Percentiles rank a stretch among this genome's conserved stretches.
phyloP scores from a whole-genome alignment of 2,329 filamentous ascomycete species.

The Aureobasidium sp. region DNA sequence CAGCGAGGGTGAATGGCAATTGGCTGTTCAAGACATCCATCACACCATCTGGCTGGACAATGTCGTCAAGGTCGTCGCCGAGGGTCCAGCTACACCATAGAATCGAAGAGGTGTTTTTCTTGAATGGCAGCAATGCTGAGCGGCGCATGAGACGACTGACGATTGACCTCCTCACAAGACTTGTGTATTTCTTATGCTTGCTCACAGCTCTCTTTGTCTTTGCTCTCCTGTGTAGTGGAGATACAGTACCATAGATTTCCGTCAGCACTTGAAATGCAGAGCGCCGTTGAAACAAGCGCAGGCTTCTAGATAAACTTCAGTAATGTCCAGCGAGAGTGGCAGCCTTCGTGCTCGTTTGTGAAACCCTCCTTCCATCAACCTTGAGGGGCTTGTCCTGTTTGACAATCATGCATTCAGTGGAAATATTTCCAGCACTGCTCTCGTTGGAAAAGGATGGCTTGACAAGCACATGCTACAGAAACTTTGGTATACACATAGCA shows the following conservation, averaged over 20 bases:
- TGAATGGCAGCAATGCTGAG: no score
- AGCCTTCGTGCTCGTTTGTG: background rate
- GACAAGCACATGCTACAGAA: no score
- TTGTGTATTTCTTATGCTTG: background rate
- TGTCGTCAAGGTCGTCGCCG: constrained; percentile 12
- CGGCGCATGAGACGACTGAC: background rate
- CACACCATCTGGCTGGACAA: constrained; percentile 15
- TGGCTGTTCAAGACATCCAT: constrained; percentile 7
- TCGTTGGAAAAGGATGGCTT: no score
- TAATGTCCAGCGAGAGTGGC: background rate
- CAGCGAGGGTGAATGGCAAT: constrained; percentile 9
- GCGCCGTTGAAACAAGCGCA: background rate
- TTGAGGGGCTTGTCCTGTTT: no score
- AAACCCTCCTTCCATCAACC: no score
- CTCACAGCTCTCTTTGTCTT: background rate
- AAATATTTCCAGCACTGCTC: no score
- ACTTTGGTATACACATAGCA: background rate
- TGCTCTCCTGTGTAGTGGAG: background rate
- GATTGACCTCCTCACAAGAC: background rate
- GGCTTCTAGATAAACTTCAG: no score
- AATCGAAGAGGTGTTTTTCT: background rate
- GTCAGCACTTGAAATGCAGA: background rate
- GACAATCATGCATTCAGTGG: no score
- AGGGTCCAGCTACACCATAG: background rate
- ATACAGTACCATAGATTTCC: background rate